Percentiles rank a stretch among this genome's conserved stretches.
Evolutionary conservation across 129 eudicot species (phyloP).

Genomic region (Escallonia rubra): DNA sequence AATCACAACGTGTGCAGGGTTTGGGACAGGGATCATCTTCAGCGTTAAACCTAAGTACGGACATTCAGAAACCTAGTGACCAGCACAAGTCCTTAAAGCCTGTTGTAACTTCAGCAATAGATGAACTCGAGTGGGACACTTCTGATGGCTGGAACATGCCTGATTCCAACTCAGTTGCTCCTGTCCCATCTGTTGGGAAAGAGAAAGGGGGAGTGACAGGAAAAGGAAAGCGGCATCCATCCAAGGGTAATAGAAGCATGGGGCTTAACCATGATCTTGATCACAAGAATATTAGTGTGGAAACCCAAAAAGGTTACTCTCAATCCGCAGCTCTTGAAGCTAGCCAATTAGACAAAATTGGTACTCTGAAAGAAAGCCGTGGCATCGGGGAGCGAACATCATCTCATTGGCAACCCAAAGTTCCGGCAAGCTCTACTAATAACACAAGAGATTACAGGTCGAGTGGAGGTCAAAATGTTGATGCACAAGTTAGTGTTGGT

Average conservation of each 20-base stretch:
- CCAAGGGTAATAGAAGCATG: conserved; percentile 38
- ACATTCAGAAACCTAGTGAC: conserved; percentile 22
- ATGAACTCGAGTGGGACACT: conserved; percentile 33
- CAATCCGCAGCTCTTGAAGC: conserved; percentile 28
- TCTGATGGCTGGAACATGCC: conserved; percentile 58
- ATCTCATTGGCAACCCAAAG: conserved; percentile 84
- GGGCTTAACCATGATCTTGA: conserved; percentile 34
- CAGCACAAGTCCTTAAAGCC: conserved; percentile 26
- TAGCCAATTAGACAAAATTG: conserved; percentile 38
- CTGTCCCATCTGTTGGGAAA: conserved; percentile 28
- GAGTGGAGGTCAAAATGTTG: conserved; percentile 36
- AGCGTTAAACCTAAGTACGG: conserved; percentile 27
- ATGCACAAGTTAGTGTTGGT: conserved; percentile 17
- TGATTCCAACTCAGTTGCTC: conserved; percentile 24
- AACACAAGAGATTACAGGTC: conserved; percentile 35
- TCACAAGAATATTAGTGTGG: conserved; percentile 31
- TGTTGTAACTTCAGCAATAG: conserved; percentile 13
- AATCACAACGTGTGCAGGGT: conserved; percentile 35
- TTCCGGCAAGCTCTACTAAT: conserved; percentile 26
- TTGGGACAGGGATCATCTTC: conserved; percentile 23
- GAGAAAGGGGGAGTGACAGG: conserved; percentile 45
- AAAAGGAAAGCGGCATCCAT: conserved; percentile 55
- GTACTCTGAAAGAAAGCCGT: conserved; percentile 48
- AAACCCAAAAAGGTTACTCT: conserved; percentile 21
- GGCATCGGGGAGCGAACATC: conserved; percentile 32